Conservation (phyloP, 306 rosid species). For the Prunus salicina region DNA sequence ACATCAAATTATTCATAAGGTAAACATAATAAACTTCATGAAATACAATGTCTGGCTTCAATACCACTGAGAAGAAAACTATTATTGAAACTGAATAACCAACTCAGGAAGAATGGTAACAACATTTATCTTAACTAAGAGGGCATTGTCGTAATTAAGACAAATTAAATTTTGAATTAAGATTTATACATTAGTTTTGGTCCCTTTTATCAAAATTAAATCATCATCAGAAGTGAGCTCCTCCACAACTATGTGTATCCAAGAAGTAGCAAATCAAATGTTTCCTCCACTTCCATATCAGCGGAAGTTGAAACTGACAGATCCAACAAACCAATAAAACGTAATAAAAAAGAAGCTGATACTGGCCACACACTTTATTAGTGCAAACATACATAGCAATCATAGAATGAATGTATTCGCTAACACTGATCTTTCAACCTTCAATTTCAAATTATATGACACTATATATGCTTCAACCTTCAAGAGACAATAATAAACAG, state of each 20-base stretch:
- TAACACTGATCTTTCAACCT: not conserved
- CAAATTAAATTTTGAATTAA: too few relatives aligned
- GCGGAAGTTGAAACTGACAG: slow-evolving; percentile 85
- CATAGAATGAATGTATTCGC: not conserved
- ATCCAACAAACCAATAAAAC: slow-evolving; percentile 13
- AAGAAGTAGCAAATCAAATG: slow-evolving; percentile 78
- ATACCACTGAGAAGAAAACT: not conserved
- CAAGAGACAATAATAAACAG: not conserved
- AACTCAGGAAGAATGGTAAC: not conserved
- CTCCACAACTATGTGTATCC: slow-evolving; percentile 94
- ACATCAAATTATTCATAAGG: not conserved
- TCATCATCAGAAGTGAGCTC: slow-evolving; percentile 86
- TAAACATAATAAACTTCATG: not conserved
- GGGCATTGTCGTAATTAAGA: too few relatives aligned
- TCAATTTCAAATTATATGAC: not conserved
- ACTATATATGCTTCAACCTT: not conserved
- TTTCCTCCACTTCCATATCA: slow-evolving; percentile 97
- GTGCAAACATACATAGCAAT: not conserved
- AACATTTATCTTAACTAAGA: not conserved
- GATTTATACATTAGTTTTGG: slow-evolving; percentile 33
- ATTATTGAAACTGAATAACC: not conserved
- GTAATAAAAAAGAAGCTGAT: slow-evolving; percentile 1
- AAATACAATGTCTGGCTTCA: not conserved
- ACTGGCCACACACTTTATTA: not conserved
- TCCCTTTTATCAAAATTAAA: slow-evolving; percentile 78